Evolutionary conservation across 164 flowering plant genomes (phyloP).

Genomic region (Umbellularia californica): DNA sequence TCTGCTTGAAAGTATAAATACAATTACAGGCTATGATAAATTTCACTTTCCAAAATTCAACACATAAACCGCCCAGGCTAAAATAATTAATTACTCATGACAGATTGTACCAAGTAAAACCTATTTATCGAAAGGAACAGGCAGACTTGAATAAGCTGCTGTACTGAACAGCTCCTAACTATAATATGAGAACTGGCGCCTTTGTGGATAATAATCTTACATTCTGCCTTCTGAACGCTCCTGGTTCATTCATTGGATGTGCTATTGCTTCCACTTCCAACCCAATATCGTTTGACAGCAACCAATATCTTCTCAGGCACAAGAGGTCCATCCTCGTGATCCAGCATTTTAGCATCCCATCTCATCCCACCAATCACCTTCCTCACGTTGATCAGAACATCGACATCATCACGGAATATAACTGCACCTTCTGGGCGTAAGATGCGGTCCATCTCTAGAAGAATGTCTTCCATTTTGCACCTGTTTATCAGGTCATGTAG

Average conservation of each 20-base stretch:
- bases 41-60: neutral
- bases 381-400: constrained; percentile 57
- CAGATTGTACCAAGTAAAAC: neutral
- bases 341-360: constrained; percentile 62
- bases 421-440: constrained; percentile 78
- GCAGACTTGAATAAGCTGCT: neutral
- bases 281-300: constrained; percentile 77
- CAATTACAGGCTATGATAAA: neutral
- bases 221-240: no score
- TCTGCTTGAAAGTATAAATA: neutral
- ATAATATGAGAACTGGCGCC: neutral
- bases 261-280: constrained; percentile 37
- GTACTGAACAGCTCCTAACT: neutral
- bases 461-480: constrained; percentile 69
- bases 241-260: constrained; percentile 26
- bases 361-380: constrained; percentile 59
- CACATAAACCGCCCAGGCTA: neutral
- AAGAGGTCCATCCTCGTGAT: constrained; percentile 83
- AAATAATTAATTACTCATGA: neutral
- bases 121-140: neutral
- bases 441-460: constrained; percentile 82
- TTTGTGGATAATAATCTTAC: neutral
- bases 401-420: constrained; percentile 64
- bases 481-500: constrained; percentile 25
- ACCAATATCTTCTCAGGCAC: constrained; percentile 68